Percentiles rank a stretch among this genome's conserved stretches.
phyloP scores from a whole-genome alignment of 140 eudicot species.

The Eryngium alpinum region DNA sequence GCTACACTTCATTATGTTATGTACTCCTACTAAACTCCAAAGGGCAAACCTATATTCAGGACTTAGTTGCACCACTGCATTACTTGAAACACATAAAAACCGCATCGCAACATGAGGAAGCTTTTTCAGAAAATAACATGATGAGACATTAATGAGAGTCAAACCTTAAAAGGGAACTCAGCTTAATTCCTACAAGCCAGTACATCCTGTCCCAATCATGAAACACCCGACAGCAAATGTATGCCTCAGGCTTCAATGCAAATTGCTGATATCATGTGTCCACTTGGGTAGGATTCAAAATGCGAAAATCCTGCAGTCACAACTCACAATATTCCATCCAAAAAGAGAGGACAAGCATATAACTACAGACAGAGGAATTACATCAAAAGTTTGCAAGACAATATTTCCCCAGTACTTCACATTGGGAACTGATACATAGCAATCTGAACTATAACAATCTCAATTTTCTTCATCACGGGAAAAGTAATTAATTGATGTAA shows the following conservation, averaged over 20 bases:
- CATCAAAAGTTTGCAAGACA: background rate
- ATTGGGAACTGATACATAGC: background rate
- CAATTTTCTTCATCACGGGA: too few species aligned
- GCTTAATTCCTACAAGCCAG: background rate
- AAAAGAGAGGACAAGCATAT: background rate
- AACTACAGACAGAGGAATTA: background rate
- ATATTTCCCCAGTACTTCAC: background rate
- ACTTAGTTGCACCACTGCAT: background rate
- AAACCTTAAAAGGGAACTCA: background rate
- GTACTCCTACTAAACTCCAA: background rate
- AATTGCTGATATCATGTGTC: background rate
- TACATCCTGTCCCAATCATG: background rate
- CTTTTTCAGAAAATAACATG: background rate
- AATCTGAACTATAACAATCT: background rate
- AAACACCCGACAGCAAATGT: background rate
- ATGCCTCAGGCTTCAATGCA: background rate
- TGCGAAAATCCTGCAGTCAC: background rate
- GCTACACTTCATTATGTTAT: background rate
- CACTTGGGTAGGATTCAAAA: background rate
- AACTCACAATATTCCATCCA: background rate
- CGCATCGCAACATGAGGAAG: background rate
- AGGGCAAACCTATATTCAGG: background rate
- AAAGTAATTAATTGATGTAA: too few species aligned
- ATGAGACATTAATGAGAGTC: background rate
- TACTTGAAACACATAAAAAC: background rate